A percentile compares a stretch with the other conserved stretches of the same genome.
Conservation (phyloP, 352 stramenopile genomes). For the Globisporangium spiculum region DNA sequence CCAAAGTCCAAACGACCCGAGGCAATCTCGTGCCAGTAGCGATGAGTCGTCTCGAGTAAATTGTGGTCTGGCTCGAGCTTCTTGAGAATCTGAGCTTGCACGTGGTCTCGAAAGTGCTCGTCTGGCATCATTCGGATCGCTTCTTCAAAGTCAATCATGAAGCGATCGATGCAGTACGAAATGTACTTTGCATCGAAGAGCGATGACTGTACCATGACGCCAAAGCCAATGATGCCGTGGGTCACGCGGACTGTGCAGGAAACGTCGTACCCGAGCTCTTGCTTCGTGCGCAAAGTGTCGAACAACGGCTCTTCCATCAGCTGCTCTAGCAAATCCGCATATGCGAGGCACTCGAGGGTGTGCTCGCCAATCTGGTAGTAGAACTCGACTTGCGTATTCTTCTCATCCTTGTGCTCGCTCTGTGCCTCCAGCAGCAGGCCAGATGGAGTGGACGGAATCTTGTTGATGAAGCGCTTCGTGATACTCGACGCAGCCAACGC, state of each 20-base stretch:
- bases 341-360: conserved; percentile 55
- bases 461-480: conserved; percentile 51
- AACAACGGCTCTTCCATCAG: conserved; percentile 90
- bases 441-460: conserved; percentile 38
- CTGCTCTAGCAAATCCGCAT: conserved; percentile 80
- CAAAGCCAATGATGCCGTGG: conserved; percentile 78
- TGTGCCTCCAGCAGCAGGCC: conserved; percentile 55
- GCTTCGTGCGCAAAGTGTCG: conserved; percentile 83
- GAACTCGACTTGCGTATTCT: conserved; percentile 80
- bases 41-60: conserved; percentile 68
- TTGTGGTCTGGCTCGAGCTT: conserved; percentile 83
- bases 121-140: conserved; percentile 67
- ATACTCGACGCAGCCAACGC: conserved; percentile 28
- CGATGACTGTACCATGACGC: conserved; percentile 83
- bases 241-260: conserved; percentile 83
- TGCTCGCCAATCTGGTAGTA: conserved; percentile 87
- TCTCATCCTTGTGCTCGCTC: conserved; percentile 74
- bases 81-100: conserved; percentile 75
- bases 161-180: conserved; percentile 57
- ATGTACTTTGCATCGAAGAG: conserved; percentile 70
- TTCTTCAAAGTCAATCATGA: conserved; percentile 76
- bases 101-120: conserved; percentile 76
- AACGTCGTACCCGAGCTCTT: conserved; percentile 88
- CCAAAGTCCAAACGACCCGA: conserved; percentile 69
- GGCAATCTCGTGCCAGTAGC: conserved; percentile 82